Base-by-base conservation (phyloP, 1,284 basidiomycete species). In the Marasmius oreades region DNA sequence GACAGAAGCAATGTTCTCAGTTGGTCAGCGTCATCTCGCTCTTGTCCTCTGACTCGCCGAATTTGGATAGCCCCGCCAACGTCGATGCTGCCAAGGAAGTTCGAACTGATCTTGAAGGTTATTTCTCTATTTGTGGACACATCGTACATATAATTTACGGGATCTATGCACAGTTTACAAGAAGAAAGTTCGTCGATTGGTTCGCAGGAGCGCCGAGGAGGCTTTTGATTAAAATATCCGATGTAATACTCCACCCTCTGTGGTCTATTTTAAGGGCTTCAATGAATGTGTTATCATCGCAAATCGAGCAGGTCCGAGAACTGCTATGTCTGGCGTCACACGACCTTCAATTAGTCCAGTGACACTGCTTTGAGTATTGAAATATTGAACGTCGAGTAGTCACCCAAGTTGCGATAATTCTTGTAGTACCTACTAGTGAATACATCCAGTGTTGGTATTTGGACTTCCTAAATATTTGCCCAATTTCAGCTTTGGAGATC, bases 1-100 rank as follows among this genome's bases (percentile, higher is more conserved):
- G 18, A 24, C 23, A n/a, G n/a, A n/a, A n/a, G n/a, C n/a, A n/a
- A 33, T 14, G 26, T 14, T 34, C 28, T 22, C 61, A 98, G 96
- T 87, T 98, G 61, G 73, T 99, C 66, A 97, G 94, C 62, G 96
- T 99, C 61, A 98, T 99, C 64, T 97, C 94, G 18, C 83, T 99
- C 3, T 77, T 99, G 26, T 97, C 94, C 11, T 92, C 93, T 50
- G 93, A 98, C 67, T 85, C 81, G 36, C 97, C 96, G 31, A 95
- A 96, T 74, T 80, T 88, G 58, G 95, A 96, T 71, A 98, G 95
- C 61, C 96, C 96, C 2, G 96, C 96, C 1, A 99, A 99, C 67
- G 91, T 99, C 23, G 95, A 99, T 67, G 96, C 97, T 0, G 95
- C 95, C 18, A 95, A 94, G 69, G 87, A 96, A 70, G 85, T 95